Evolutionary conservation across 805 yeast genomes (phyloP), one percentile per base, ranked within the genome.

Genomic region (Torulaspora indica): DNA sequence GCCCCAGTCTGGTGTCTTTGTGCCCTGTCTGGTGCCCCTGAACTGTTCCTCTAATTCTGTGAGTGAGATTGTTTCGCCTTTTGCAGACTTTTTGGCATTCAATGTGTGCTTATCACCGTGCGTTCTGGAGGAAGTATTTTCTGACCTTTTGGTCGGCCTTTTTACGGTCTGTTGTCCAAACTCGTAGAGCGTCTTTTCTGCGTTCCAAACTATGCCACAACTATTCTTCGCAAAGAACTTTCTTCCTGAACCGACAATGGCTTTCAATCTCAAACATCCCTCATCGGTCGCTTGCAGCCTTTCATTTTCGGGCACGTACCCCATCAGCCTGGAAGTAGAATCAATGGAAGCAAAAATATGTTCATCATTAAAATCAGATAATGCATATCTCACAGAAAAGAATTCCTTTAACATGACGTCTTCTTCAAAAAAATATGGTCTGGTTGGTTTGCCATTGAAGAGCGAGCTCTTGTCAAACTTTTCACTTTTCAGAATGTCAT

Each of bases 361-460:
- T 4, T 45, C 48, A 54, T 83, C 89, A 50, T 80, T 70, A 52
- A 82, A 83, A 57, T 82, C 90, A 40, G 71, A 72, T 43, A 82
- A 69, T 41, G 72, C 73, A 49, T 68, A 72, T 18, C 73, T 74
- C 13, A 84, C 67, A 4, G 82, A 75, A 23, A 70, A 65, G 54
- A 79, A 82, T 48, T 81, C 89, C 47, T 76, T 77, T 51, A 79
- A 66, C 17, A 70, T 63, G 10, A 82, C 78, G 64, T 84, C 93
- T 55, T 85, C 91, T 35, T 69, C 63, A 56, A 82, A 83, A 42
- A 74, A 75, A 44, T 78, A 75, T 2, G 60, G 54, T 60, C 91
- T 71, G 6, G 57, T 50, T 12, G 84, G 83, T 52, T 52, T 28
- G 52, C 50, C n/a, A 38, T 30, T 18, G 38, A 37, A 22, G 8